These are phyloP conservation scores for Fusarium redolens DNA, from an alignment of 2,329 filamentous ascomycete species.

Conservation along the genomic window DNA sequence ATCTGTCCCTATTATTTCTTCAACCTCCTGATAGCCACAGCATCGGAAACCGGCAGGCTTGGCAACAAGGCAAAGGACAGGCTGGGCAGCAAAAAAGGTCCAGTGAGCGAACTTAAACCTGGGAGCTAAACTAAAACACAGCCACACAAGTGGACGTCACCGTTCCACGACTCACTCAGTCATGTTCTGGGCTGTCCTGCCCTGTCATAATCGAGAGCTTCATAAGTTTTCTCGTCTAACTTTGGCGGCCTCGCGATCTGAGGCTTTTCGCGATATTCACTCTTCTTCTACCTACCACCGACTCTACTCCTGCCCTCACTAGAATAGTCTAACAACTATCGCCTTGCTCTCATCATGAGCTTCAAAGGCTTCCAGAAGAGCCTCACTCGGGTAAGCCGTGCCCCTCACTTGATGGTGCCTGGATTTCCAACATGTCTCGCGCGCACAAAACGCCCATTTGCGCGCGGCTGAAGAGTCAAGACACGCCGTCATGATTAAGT, in stretches of 20 bases:
- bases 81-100: constrained; percentile 36
- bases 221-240: constrained; percentile 41
- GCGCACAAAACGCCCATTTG: constrained; percentile 28
- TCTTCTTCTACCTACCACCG: constrained; percentile 13
- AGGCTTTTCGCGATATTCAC: constrained; percentile 31
- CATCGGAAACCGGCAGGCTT: constrained; percentile 27
- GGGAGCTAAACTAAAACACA: constrained; percentile 32
- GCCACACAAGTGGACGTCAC: constrained; percentile 50
- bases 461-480: not conserved
- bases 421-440: constrained; percentile 16
- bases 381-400: constrained; percentile 77
- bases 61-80: constrained; percentile 12
- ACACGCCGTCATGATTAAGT: not conserved
- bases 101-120: constrained; percentile 6
- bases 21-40: constrained; percentile 29
- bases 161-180: constrained; percentile 34
- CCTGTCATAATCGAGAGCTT: constrained; percentile 41
- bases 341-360: constrained; percentile 75
- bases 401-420: constrained; percentile 46
- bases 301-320: constrained; percentile 5
- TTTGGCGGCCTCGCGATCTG: constrained; percentile 44
- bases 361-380: constrained; percentile 96
- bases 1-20: constrained; percentile 17
- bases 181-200: constrained; percentile 14
- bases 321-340: constrained; percentile 3